These are phyloP conservation scores for Aspergillus ustus DNA, from an alignment of 2,329 filamentous ascomycete species.

Conservation along the genomic window DNA sequence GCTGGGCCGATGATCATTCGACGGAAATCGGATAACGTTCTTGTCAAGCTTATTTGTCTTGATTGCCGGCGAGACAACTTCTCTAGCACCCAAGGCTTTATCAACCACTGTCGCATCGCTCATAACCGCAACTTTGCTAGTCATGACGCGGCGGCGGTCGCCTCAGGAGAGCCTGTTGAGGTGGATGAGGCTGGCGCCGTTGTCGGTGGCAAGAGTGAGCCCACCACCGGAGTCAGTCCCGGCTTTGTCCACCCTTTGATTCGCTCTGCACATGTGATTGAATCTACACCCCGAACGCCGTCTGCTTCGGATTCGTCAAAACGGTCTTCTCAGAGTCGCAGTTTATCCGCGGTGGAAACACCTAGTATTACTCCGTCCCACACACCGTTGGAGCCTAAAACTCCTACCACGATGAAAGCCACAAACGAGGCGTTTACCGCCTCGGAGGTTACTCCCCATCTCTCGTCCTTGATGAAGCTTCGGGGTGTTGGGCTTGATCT, in stretches of 20 bases:
- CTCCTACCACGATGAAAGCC: conserved; percentile 24
- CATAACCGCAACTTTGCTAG: conserved; percentile 94
- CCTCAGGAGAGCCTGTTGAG: conserved; percentile 83
- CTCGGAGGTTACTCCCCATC: conserved; percentile 66
- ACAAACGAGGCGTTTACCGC: conserved; percentile 53
- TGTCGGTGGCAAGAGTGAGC: conserved; percentile 44
- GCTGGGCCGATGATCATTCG: conserved; percentile 82
- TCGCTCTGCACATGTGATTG: conserved; percentile 54
- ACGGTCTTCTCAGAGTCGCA: conserved; percentile 18
- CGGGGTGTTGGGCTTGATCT: conserved; percentile 67
- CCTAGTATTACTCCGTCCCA: conserved; percentile 21
- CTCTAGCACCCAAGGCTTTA: conserved; percentile 96
- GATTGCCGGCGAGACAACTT: conserved; percentile 91
- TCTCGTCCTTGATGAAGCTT: conserved; percentile 68
- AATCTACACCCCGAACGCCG: conserved; percentile 25
- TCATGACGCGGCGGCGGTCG: conserved; percentile 89
- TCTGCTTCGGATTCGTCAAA: conserved; percentile 25
- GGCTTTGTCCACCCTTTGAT: conserved; percentile 68
- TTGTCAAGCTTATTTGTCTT: conserved; percentile 87
- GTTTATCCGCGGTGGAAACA: conserved; percentile 31
- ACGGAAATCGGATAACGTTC: conserved; percentile 77
- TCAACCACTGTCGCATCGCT: conserved; percentile 97
- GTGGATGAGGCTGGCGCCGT: conserved; percentile 61
- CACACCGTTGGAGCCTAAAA: conserved; percentile 9
- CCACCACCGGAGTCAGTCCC: conserved; percentile 33